Base-by-base conservation (phyloP, 73 alveolate genomes). In the Paramecium tetraurelia region DNA sequence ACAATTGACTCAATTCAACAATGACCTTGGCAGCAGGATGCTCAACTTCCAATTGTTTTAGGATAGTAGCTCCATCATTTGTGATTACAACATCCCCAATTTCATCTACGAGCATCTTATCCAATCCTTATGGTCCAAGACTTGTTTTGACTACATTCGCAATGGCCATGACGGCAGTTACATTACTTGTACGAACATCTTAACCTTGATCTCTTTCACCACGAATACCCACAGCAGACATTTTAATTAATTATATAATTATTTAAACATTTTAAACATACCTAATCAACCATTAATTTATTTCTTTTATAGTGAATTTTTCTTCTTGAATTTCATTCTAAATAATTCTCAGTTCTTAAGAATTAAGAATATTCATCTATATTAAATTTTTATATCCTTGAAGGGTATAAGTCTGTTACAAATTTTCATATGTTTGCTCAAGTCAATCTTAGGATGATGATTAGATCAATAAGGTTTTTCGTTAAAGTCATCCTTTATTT, bases 21-120 rank as follows among this genome's bases (percentile, higher is more conserved):
- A 98, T 93, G 21, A 98, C 99, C 96, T 98, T 98, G 40, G 99
- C 99, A 44, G 99, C 99, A 3, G 99, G 99, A 93, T 98, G 99
- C 77, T 98, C 98, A 59, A 98, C 99, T 94, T 98, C 96, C 50
- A 98, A 95, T 92, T 96, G 98, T 85, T 96, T 97, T 36, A 98
- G 88, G 85, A 98, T 97, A 43, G 99, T 98, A 69, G 99, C 99
- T 24, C 99, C 99, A 84, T 98, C 99, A 72, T 98, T 98, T 48
- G 99, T 97, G 76, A 98, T 97, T 84, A 98, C 96, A 38, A 98
- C 99, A 85, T 98, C 99, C 22, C 99, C 99, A 58, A 98, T 96
- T 68, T 97, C 99, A 86, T 98, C 99, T 92, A 98, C 99, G 43
- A 98, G 95, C 99, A 98, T 98, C 94, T 98, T 98, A 86, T 98